Evolutionary conservation across 2,329 filamentous ascomycete genomes (phyloP).

Genomic region (Penicillium concentricum): DNA sequence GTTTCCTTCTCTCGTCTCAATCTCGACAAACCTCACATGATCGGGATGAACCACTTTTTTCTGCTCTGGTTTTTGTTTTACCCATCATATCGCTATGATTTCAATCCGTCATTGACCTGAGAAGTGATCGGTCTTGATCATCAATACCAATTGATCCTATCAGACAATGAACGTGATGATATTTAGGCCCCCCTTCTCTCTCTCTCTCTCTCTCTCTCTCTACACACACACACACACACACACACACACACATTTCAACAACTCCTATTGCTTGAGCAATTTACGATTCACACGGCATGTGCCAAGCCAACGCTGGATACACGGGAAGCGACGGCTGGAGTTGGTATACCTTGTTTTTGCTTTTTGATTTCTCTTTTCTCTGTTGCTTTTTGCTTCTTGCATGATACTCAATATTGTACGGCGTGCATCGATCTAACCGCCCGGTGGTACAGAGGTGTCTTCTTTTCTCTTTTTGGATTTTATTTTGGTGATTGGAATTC

Average conservation of each 20-base stretch:
- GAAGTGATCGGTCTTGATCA: constrained; percentile 3
- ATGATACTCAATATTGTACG: neutral
- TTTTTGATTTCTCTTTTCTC: neutral
- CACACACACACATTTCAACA: neutral
- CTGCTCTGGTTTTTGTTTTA: neutral
- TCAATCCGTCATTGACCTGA: neutral
- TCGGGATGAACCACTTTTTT: neutral
- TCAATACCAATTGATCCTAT: constrained; percentile 9
- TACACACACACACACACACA: too few species aligned
- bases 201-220: neutral
- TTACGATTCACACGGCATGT: constrained; percentile 8
- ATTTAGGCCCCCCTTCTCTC: neutral
- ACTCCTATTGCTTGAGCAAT: neutral
- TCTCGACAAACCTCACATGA: neutral
- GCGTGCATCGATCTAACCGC: neutral
- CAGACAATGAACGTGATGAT: constrained; percentile 8
- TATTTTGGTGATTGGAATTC: neutral
- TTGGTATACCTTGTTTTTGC: constrained; percentile 3
- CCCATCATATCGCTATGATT: neutral
- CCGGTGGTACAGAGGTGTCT: neutral
- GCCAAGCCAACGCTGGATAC: constrained; percentile 13
- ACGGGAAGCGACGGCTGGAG: constrained; percentile 15
- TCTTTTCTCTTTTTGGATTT: neutral
- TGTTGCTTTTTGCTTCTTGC: neutral
- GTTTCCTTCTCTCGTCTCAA: too few species aligned